Conservation (phyloP, 768 basidiomycete species). For the Leccinellum albellum region DNA sequence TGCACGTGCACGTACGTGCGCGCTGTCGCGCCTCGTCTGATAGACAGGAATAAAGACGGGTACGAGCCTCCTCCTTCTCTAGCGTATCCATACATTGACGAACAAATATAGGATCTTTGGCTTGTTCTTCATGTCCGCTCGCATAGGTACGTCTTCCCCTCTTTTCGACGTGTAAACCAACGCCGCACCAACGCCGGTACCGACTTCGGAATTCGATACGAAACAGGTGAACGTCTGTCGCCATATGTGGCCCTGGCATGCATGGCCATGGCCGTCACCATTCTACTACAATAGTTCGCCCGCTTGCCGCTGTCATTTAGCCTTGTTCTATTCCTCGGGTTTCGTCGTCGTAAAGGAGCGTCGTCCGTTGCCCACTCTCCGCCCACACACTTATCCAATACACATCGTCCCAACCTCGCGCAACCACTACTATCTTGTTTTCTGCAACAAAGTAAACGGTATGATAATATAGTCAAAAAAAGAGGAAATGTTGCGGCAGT, state of each 20-base stretch:
- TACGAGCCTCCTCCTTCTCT: constrained; percentile 31
- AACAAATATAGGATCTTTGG: constrained; percentile 68
- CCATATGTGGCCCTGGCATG: constrained; percentile 95
- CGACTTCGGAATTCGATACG: not conserved
- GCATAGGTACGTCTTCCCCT: constrained; percentile 68
- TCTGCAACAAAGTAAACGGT: not conserved
- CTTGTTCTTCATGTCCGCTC: constrained; percentile 90
- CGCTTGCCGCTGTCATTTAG: not conserved
- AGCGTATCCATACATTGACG: not conserved
- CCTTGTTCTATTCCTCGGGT: not conserved
- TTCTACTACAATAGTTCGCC: constrained; percentile 43
- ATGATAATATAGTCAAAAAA: not conserved
- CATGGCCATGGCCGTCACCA: constrained; percentile 83
- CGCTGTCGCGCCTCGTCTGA: constrained; percentile 80
- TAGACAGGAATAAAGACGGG: constrained; percentile 96
- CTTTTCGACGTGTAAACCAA: not conserved
- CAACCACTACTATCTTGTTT: not conserved
- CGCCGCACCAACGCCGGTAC: not conserved
- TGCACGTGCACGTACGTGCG: constrained; percentile 98
- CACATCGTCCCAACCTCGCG: not conserved
- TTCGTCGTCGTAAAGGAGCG: not conserved
- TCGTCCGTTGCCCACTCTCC: not conserved
- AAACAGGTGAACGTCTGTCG: constrained; percentile 87
- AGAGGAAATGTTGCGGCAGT: not conserved
- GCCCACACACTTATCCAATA: not conserved